phyloP scores from a whole-genome alignment of 2,329 filamentous ascomycete species.

The Diaporthe vexans region DNA sequence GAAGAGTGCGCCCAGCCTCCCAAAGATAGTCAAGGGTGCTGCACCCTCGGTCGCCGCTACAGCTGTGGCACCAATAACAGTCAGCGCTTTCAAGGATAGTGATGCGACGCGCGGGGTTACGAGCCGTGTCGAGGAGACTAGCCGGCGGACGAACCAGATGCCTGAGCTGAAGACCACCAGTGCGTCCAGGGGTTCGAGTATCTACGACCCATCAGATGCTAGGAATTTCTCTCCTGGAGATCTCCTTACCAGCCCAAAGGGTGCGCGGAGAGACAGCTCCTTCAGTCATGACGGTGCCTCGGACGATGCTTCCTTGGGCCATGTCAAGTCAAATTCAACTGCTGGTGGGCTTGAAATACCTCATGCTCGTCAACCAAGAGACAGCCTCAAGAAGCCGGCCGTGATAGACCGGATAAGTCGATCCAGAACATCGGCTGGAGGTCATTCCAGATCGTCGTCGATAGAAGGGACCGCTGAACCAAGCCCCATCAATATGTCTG shows the following conservation, averaged over 20 bases:
- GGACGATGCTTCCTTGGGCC: conserved; percentile 62
- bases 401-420: conserved; percentile 70
- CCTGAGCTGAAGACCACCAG: conserved; percentile 47
- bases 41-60: conserved; percentile 60
- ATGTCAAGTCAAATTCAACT: conserved; percentile 55
- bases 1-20: conserved; percentile 55
- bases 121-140: conserved; percentile 59
- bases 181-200: conserved; percentile 53
- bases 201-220: conserved; percentile 54
- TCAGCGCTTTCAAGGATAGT: conserved; percentile 62
- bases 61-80: conserved; percentile 63
- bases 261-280: conserved; percentile 58
- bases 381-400: conserved; percentile 60
- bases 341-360: conserved; percentile 41
- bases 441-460: conserved; percentile 70
- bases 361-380: conserved; percentile 48
- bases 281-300: conserved; percentile 60
- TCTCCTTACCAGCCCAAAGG: conserved; percentile 47
- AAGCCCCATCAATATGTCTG: conserved; percentile 70
- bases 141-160: conserved; percentile 51
- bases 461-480: conserved; percentile 70
- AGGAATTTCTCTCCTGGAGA: conserved; percentile 49
- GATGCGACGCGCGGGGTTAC: conserved; percentile 60
- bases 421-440: conserved; percentile 57
- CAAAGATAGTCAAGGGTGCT: conserved; percentile 59